Base-by-base conservation (phyloP, 2,329 filamentous ascomycete genomes). In the Fusarium drepaniforme region DNA sequence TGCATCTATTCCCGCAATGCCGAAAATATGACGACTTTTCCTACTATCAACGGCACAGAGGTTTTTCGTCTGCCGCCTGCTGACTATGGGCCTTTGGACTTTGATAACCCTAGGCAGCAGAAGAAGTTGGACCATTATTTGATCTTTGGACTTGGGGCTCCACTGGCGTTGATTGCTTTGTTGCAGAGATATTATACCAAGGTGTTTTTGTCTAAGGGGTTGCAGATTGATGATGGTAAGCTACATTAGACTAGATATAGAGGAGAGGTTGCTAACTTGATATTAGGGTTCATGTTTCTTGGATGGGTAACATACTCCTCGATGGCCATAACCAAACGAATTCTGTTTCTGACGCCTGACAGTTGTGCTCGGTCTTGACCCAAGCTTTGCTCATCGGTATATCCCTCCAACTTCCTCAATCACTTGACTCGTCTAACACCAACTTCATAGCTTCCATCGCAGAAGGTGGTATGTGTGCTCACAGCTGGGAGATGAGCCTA, bases 161-260 rank as follows among this genome's bases (percentile, higher is more conserved):
- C 75, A 1, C 49, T 82, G 42, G 80, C 81, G 2, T 49, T 79
- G 4, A 46, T 80, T 9, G 72, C 75, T 5, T 46, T 82, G 6
- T 23, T 67, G 1, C 81, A 83, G 64, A 71, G 81, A 37, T 72
- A 77, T n/a, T 83, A 82, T 67, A 82, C 81, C 4, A 82, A 82
- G 63, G 51, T 81, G 0, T 80, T 77, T 49, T 67, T 80, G 3
- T 75, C 76, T 4, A 73, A 74, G 37, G 78, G 78, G 16, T 44
- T 80, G 15, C 68, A 71, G 28, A 66, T 79, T 28, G 78, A 80
- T 51, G 78, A 80, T 67, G 70, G 78, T 79, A 40, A 21, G 75
- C 57, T 15, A 5, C 9, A 13, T 5, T 23, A 13, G 16, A 18
- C 25, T 33, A 16, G 18, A 8, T 8, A 15, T 12, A 15, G 28